phyloP scores from a whole-genome alignment of 169 alveolate genomes.

The Plasmodium vivax region DNA sequence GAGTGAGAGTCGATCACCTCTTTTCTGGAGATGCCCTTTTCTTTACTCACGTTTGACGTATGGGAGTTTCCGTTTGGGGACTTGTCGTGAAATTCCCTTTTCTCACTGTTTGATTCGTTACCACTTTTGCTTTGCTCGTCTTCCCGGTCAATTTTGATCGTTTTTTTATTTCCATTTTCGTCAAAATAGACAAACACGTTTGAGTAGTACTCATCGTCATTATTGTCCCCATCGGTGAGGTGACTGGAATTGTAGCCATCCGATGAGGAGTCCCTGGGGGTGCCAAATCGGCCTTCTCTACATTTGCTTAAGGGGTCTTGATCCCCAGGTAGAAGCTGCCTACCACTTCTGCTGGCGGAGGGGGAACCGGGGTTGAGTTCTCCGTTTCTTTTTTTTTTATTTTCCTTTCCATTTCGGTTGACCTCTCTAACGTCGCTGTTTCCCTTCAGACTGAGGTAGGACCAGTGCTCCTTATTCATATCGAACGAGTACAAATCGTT shows the following conservation, averaged over 20 bases:
- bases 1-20: slow-evolving; percentile 71
- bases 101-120: background rate
- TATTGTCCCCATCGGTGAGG: slow-evolving; percentile 3
- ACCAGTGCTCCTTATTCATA: slow-evolving; percentile 76
- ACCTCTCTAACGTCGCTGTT: background rate
- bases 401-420: slow-evolving; percentile 16
- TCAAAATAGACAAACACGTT: slow-evolving; percentile 44
- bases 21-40: slow-evolving; percentile 66
- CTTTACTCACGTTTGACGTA: slow-evolving; percentile 32
- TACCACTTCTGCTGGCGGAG: background rate
- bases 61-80: slow-evolving; percentile 33
- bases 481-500: slow-evolving; percentile 86
- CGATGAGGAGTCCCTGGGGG: background rate
- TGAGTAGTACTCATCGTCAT: slow-evolving; percentile 46
- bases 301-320: background rate
- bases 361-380: background rate
- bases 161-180: slow-evolving; percentile 78
- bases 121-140: background rate
- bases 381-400: slow-evolving; percentile 14
- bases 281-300: background rate
- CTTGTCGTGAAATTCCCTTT: slow-evolving; percentile 10
- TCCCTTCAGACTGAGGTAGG: slow-evolving; percentile 21
- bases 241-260: slow-evolving; percentile 21
- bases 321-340: background rate
- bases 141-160: slow-evolving; percentile 31